Evolutionary conservation across 1,284 basidiomycete genomes (phyloP), one percentile per base, ranked within the genome.

Genomic region (Sporisorium graminicola): DNA sequence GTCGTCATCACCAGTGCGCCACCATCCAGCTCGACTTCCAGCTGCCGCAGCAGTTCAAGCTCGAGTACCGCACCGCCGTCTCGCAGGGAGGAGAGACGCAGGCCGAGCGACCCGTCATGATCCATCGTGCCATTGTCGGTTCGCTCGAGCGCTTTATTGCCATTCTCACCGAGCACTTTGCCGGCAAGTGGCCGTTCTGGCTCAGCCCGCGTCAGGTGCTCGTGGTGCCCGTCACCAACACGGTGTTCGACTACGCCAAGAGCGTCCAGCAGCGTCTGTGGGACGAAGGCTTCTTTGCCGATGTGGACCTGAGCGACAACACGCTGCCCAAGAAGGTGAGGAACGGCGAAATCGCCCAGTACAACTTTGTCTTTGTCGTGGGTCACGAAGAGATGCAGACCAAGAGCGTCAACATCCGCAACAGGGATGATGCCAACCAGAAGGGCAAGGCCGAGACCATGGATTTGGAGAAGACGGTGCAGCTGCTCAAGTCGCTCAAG

Each of bases 181-280:
- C 91, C 49, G 97, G 97, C 35, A 98, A 98, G 88, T 99, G 96
- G 95, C 97, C 97, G 5, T 98, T 99, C 90, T 99, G 97, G 97
- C 85, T 99, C 54, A 95, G 92, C 0, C 97, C 97, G 14, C 90
- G 97, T 51, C 97, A 99, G 87, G 91, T 98, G 27, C 87, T 97
- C 29, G 92, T 99, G 63, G 93, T 99, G 54, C 97, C 97, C 3
- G 94, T 99, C 37, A 94, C 95, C 18, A 90, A 89, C 14, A 91
- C 93, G 33, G 94, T 91, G 80, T 95, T 82, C 88, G 93, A 92
- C 31, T 99, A 99, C 84, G 96, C 96, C 2, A 88, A 91, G 52
- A 90, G 94, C 84, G 91, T 98, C 35, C 89, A 90, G 31, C 88
- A 91, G 59, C 89, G 88, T 71, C 89, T 99, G 14, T 89, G 89